Conservation (phyloP, 805 yeast genomes). For the Lachancea meyersii region DNA sequence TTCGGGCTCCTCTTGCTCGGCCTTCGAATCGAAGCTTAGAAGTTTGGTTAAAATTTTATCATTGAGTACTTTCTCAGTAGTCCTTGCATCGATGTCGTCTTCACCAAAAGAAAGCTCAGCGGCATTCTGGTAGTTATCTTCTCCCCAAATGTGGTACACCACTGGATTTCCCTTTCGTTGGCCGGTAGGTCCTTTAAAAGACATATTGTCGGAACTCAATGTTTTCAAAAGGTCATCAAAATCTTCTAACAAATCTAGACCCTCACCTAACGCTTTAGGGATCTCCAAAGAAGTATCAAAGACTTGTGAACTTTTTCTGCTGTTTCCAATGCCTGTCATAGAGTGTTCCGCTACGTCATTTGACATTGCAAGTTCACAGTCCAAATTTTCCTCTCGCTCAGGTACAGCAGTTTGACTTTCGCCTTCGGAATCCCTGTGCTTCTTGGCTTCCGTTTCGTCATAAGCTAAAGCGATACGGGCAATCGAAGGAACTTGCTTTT, state of each 20-base stretch:
- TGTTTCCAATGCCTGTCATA: background rate
- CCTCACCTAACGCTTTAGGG: background rate
- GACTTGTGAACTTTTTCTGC: background rate
- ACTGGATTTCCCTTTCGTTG: conserved; percentile 2
- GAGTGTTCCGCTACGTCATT: background rate
- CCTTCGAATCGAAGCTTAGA: background rate
- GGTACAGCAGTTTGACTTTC: no score
- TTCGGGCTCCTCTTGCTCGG: background rate
- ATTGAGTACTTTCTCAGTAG: background rate
- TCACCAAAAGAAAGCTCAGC: conserved; percentile 7
- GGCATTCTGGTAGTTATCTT: conserved; percentile 11
- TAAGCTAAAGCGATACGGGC: conserved; percentile 1
- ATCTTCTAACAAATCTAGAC: conserved; percentile 10
- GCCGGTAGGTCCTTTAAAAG: conserved; percentile 7
- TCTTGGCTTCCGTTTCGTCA: background rate
- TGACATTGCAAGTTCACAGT: background rate
- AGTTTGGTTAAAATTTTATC: conserved; percentile 4
- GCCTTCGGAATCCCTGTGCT: no score
- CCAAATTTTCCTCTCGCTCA: background rate
- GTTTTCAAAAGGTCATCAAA: conserved; percentile 14
- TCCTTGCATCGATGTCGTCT: conserved; percentile 1
- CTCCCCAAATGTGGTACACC: conserved; percentile 14
- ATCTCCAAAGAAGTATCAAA: background rate
- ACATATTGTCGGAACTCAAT: conserved; percentile 13
- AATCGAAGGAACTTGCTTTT: background rate